Evolutionary conservation across 805 yeast genomes (phyloP).

Genomic region (Suhomyces emberorum): DNA sequence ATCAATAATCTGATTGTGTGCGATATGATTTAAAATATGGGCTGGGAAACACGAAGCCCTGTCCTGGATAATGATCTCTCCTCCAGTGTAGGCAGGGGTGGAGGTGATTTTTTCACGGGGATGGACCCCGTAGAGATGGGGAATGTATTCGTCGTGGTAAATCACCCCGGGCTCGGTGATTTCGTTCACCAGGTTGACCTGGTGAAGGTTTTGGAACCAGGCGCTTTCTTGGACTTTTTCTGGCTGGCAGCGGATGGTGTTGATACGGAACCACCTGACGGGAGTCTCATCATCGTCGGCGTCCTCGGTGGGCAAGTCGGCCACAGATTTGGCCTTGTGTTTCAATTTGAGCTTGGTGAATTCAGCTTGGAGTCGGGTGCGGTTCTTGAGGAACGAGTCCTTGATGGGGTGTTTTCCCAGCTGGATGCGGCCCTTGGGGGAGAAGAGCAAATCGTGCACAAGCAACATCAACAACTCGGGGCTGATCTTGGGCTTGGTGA

Average conservation of each 20-base stretch:
- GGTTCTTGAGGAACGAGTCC: constrained; percentile 72
- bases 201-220: constrained; percentile 41
- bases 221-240: constrained; percentile 35
- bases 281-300: constrained; percentile 65
- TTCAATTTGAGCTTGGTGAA: constrained; percentile 72
- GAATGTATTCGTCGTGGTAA: constrained; percentile 70
- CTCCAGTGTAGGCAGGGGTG: constrained; percentile 66
- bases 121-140: constrained; percentile 76
- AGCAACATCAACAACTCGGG: constrained; percentile 58
- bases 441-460: constrained; percentile 77
- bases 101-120: constrained; percentile 69
- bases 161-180: constrained; percentile 50
- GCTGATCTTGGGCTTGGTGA: constrained; percentile 40
- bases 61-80: constrained; percentile 87
- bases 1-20: constrained; percentile 69
- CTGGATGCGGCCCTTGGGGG: constrained; percentile 76
- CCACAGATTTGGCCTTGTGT: constrained; percentile 56
- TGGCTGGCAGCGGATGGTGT: constrained; percentile 51
- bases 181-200: constrained; percentile 45
- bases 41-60: constrained; percentile 98
- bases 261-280: constrained; percentile 76
- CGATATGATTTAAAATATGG: constrained; percentile 54
- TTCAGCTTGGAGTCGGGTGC: constrained; percentile 81
- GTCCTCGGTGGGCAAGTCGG: constrained; percentile 42
- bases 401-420: constrained; percentile 87